phyloP scores from a whole-genome alignment of 2,329 filamentous ascomycete genomes.

The Plectosphaerella sp. region DNA sequence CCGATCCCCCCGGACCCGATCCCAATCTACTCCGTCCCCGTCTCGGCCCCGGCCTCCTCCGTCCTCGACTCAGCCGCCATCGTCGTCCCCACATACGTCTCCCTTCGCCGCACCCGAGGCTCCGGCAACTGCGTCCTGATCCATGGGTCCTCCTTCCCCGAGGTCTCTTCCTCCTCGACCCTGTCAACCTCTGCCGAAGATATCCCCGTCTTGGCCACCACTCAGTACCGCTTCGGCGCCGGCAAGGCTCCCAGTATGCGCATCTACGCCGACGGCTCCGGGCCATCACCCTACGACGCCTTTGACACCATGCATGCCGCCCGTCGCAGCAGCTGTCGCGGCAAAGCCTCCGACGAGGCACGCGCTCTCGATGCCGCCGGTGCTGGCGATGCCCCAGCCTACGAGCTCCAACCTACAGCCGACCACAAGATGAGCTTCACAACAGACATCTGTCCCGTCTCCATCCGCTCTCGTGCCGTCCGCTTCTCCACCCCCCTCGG shows the following conservation, averaged over 20 bases:
- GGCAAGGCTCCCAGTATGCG: conserved; percentile 43
- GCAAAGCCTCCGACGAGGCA: conserved; percentile 14
- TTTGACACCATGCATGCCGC: background rate
- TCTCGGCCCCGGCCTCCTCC: conserved; percentile 12
- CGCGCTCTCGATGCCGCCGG: conserved; percentile 14
- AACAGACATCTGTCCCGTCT: conserved; percentile 17
- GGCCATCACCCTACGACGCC: conserved; percentile 10
- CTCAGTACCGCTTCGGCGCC: conserved; percentile 54
- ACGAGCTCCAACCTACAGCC: background rate
- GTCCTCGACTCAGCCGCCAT: conserved; percentile 20
- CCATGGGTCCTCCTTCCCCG: conserved; percentile 28
- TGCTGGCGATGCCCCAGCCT: conserved; percentile 10
- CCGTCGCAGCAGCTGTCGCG: background rate
- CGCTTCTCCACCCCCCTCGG: conserved; percentile 43
- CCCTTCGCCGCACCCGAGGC: conserved; percentile 38
- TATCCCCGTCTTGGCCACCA: conserved; percentile 36
- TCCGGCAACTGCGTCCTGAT: conserved; percentile 46
- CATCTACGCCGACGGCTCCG: conserved; percentile 12
- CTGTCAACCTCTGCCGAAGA: conserved; percentile 1
- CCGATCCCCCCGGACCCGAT: conserved; percentile 31
- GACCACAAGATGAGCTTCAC: background rate
- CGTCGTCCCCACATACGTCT: conserved; percentile 42
- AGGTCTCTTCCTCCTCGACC: background rate
- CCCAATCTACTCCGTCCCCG: conserved; percentile 33
- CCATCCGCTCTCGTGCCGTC: conserved; percentile 40